Evolutionary conservation across 371 early-diverging fungal genomes (phyloP).

Genomic region (Mortierella sp.): DNA sequence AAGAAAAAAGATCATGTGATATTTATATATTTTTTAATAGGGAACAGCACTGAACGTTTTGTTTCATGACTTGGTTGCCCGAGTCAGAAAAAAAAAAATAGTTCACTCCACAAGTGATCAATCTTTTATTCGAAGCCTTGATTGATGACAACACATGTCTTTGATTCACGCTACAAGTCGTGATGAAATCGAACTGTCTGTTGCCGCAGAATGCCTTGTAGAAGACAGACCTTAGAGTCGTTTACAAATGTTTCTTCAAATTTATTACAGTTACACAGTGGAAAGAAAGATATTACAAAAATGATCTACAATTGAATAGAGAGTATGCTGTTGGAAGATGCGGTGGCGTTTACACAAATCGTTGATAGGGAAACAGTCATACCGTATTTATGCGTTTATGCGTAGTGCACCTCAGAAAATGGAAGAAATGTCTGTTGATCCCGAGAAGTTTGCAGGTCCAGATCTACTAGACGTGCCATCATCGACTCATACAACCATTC

Average conservation of each 20-base stretch:
- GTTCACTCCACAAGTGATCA: slow-evolving; percentile 1
- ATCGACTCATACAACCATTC: slow-evolving; percentile 35
- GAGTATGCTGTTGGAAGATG: too few species aligned
- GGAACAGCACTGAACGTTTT: too few species aligned
- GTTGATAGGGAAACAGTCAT: too few species aligned
- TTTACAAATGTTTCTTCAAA: too few species aligned
- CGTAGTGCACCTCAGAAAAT: slow-evolving; percentile 7
- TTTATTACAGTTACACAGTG: too few species aligned
- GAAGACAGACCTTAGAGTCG: background rate
- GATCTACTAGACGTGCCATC: slow-evolving; percentile 7
- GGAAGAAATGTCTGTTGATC: slow-evolving; percentile 10
- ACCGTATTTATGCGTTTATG: background rate
- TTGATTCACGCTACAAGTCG: slow-evolving; percentile 4
- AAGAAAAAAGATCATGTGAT: too few species aligned
- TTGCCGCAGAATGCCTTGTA: background rate
- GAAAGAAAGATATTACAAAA: too few species aligned
- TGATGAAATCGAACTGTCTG: background rate
- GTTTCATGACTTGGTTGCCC: slow-evolving; percentile 9
- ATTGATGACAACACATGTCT: background rate
- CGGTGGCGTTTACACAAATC: too few species aligned
- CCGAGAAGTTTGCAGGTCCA: background rate
- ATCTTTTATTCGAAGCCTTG: background rate
- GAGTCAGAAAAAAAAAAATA: background rate
- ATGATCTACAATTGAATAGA: too few species aligned
- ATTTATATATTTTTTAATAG: too few species aligned